Conservation (phyloP, 2,329 filamentous ascomycete species). For the Phialophora verrucosa region DNA sequence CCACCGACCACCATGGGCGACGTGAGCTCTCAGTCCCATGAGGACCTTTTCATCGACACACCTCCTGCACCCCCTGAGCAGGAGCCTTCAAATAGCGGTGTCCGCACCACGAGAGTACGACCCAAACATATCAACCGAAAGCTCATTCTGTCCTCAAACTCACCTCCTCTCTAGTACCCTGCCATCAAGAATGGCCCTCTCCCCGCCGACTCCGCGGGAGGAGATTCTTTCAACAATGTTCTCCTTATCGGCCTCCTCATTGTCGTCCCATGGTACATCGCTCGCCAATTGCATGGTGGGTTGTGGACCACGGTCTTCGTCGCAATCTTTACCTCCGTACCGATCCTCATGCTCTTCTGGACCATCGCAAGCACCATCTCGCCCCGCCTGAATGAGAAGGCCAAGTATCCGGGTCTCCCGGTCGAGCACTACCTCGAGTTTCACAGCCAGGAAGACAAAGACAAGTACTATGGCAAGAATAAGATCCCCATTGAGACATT, state of each 20-base stretch:
- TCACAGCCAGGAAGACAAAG: constrained; percentile 53
- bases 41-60: constrained; percentile 63
- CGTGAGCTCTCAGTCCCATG: constrained; percentile 52
- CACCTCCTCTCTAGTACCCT: constrained; percentile 66
- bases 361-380: constrained; percentile 76
- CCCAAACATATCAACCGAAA: constrained; percentile 25
- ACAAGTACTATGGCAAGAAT: constrained; percentile 56
- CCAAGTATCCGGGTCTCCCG: constrained; percentile 79
- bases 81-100: constrained; percentile 63
- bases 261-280: constrained; percentile 76
- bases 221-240: constrained; percentile 85
- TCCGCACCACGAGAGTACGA: constrained; percentile 65
- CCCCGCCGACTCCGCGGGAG: constrained; percentile 83
- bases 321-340: constrained; percentile 75
- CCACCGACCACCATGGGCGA: constrained; percentile 45
- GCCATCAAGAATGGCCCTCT: constrained; percentile 93
- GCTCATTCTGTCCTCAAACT: constrained; percentile 2
- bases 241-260: constrained; percentile 73
- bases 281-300: constrained; percentile 83
- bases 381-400: constrained; percentile 92
- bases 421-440: constrained; percentile 80
- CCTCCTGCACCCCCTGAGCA: constrained; percentile 61
- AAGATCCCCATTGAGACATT: constrained; percentile 83
- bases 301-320: constrained; percentile 89
- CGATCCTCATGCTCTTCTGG: constrained; percentile 84